A percentile compares a stretch with the other conserved stretches of the same genome.
phyloP scores from a whole-genome alignment of 805 yeast species.

The Suhomyces tanzawaensis region DNA sequence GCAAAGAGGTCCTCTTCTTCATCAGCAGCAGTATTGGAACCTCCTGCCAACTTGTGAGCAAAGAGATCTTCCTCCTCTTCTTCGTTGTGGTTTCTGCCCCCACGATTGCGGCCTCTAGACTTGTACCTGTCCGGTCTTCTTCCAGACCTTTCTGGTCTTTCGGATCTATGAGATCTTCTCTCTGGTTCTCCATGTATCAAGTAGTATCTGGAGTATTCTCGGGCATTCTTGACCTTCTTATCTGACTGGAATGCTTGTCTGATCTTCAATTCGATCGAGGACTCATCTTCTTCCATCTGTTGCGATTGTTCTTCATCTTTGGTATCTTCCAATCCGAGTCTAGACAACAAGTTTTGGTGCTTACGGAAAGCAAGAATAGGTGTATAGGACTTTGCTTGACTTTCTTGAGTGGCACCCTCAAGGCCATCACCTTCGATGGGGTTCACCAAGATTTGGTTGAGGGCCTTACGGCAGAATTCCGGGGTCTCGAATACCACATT shows the following conservation, averaged over 20 bases:
- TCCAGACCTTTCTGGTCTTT: slow-evolving; percentile 10
- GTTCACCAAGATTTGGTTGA: slow-evolving; percentile 22
- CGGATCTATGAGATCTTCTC: slow-evolving; percentile 13
- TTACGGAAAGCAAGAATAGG: slow-evolving; percentile 34
- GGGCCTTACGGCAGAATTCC: slow-evolving; percentile 38
- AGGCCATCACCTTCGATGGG: not conserved
- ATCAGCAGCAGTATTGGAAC: not conserved
- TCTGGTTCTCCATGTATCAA: slow-evolving; percentile 72
- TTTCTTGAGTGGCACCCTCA: slow-evolving; percentile 25
- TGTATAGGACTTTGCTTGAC: slow-evolving; percentile 41
- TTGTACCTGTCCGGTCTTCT: slow-evolving; percentile 10
- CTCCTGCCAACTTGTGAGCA: slow-evolving; percentile 16
- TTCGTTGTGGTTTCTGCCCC: slow-evolving; percentile 2
- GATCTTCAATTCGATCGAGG: slow-evolving; percentile 35
- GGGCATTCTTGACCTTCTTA: slow-evolving; percentile 55
- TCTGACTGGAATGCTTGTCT: slow-evolving; percentile 56
- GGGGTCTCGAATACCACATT: slow-evolving; percentile 52
- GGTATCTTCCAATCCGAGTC: slow-evolving; percentile 22
- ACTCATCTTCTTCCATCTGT: slow-evolving; percentile 40
- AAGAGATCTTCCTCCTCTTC: slow-evolving; percentile 24
- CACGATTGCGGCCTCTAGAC: slow-evolving; percentile 1
- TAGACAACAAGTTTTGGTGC: slow-evolving; percentile 27
- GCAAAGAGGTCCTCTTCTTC: slow-evolving; percentile 37
- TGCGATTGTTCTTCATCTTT: slow-evolving; percentile 11
- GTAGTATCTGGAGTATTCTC: slow-evolving; percentile 60